A percentile compares a stretch with the other conserved stretches of the same genome.
phyloP scores from a whole-genome alignment of 768 basidiomycete species.

The Pleurotus platypus region DNA sequence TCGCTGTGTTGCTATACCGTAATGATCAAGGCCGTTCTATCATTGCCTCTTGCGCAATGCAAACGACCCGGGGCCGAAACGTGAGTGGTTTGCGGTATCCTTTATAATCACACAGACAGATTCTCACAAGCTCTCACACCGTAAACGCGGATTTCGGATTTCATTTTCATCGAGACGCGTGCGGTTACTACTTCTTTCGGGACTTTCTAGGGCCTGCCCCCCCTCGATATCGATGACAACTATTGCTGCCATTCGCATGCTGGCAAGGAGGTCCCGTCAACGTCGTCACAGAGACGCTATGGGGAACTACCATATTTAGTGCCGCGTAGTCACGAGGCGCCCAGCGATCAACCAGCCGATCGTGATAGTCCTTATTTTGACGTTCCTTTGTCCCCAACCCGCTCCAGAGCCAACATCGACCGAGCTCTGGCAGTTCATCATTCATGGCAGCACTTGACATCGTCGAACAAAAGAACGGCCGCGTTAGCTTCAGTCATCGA shows the following conservation, averaged over 20 bases:
- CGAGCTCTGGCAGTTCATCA: not conserved
- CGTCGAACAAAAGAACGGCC: not conserved
- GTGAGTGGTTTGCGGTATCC: no score
- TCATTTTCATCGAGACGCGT: no score
- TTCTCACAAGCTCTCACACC: no score
- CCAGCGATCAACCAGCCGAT: slow-evolving; percentile 1
- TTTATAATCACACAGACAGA: no score
- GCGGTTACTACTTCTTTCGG: no score
- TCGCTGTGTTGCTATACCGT: no score
- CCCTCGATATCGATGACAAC: slow-evolving; percentile 6
- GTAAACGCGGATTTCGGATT: no score
- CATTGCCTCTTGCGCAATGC: no score
- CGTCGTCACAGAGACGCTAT: slow-evolving; percentile 8
- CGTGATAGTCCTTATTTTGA: slow-evolving; percentile 3
- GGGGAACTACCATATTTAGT: slow-evolving; percentile 3
- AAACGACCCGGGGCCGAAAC: no score
- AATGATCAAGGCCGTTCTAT: no score
- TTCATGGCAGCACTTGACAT: not conserved
- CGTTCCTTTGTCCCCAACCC: slow-evolving; percentile 6
- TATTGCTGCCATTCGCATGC: not conserved
- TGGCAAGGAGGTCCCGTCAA: not conserved
- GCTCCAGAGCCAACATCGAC: not conserved
- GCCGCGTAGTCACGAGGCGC: not conserved
- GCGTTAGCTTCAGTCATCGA: not conserved
- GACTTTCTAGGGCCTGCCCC: no score